Evolutionary conservation across 2,329 filamentous ascomycete genomes (phyloP).

Genomic region (Coleophoma cylindrospora): DNA sequence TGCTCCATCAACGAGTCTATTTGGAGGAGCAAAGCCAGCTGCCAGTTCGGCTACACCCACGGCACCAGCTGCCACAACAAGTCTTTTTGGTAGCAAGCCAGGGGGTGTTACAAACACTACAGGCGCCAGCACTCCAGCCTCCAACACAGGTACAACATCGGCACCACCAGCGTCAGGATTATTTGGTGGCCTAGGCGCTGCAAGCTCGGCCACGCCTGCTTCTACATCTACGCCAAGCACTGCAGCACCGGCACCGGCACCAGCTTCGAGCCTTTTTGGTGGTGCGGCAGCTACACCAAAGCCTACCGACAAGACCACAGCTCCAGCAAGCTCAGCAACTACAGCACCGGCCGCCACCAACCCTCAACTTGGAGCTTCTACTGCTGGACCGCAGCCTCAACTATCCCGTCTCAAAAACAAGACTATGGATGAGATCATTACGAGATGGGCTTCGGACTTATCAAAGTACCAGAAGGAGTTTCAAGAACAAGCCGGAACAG

Average conservation of each 20-base stretch:
- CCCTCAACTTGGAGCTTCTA: conserved; percentile 62
- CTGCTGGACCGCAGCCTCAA: conserved; percentile 73
- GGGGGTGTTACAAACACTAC: conserved; percentile 8
- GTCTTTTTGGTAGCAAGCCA: conserved; percentile 8
- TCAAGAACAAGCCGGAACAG: conserved; percentile 80
- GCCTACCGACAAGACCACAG: conserved; percentile 11
- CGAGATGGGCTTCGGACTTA: conserved; percentile 90
- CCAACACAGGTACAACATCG: conserved; percentile 17
- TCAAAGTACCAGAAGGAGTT: conserved; percentile 97
- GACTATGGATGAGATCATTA: conserved; percentile 98
- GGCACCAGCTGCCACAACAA: conserved; percentile 5
- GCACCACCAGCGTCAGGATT: conserved; percentile 14
- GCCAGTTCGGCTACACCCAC: conserved; percentile 11
- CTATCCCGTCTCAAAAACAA: conserved; percentile 94
- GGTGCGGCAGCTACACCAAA: conserved; percentile 6
- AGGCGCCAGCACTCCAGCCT: conserved; percentile 6
- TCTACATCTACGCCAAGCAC: conserved; percentile 4
- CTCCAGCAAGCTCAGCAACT: conserved; percentile 9
- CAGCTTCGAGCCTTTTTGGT: conserved; percentile 23
- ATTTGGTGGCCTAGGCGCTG: conserved; percentile 2
- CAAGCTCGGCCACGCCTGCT: conserved; percentile 9
- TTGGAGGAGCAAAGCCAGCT: conserved; percentile 23
- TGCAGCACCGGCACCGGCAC: conserved; percentile 18
- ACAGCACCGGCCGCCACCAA: conserved; percentile 21
- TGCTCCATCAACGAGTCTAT: conserved; percentile 23